A percentile compares a stretch with the other conserved stretches of the same genome.
These are phyloP conservation scores for Suhomyces kilbournensis DNA, from an alignment of 805 yeast genomes.

Conservation along the genomic window DNA sequence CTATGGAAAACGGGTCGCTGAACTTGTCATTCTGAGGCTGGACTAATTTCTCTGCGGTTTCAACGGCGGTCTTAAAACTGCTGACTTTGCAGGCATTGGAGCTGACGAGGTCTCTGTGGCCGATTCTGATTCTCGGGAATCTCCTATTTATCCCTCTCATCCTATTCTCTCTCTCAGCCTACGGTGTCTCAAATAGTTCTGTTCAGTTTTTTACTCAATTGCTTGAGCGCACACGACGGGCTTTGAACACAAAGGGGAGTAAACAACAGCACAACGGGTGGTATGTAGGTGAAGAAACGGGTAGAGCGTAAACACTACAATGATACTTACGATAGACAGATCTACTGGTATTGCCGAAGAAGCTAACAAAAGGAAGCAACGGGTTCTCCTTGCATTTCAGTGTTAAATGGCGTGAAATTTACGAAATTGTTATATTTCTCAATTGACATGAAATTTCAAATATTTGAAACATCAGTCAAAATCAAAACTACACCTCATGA, in stretches of 20 bases:
- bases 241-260: not conserved
- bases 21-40: conserved; percentile 52
- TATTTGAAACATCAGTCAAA: no score
- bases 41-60: conserved; percentile 71
- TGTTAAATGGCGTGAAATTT: not conserved
- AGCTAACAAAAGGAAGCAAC: no score
- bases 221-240: conserved; percentile 1
- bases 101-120: not conserved
- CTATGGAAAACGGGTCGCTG: conserved; percentile 85
- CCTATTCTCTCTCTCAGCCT: not conserved
- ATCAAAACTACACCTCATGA: no score
- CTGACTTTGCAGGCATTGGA: not conserved
- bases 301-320: not conserved
- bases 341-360: not conserved
- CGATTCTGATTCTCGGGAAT: not conserved
- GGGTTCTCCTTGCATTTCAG: no score
- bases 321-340: not conserved
- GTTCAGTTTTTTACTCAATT: not conserved
- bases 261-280: no score
- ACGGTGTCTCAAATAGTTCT: not conserved
- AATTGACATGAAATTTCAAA: not conserved
- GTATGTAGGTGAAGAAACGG: not conserved
- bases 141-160: not conserved
- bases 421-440: not conserved
- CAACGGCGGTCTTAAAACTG: conserved; percentile 52